Conservation (phyloP, 73 alveolate species). For the Blepharisma japonicum region DNA sequence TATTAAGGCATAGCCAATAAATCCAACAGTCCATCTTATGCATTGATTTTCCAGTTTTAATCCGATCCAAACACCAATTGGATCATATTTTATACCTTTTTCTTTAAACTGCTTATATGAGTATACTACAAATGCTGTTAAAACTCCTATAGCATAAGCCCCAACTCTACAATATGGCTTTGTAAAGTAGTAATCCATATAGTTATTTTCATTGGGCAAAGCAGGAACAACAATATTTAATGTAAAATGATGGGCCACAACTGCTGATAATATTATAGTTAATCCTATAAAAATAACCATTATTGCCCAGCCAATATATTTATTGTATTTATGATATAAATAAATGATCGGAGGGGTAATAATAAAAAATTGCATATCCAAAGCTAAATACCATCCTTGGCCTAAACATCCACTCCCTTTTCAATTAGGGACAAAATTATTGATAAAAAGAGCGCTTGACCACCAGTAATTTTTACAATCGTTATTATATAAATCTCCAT, state of each 20-base stretch:
- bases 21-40: neutral
- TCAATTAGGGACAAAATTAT: constrained; percentile 32
- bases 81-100: neutral
- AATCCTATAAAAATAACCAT: neutral
- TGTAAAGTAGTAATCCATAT: constrained; percentile 21
- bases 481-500: neutral
- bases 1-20: neutral
- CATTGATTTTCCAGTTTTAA: neutral
- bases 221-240: neutral
- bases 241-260: neutral
- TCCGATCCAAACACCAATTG: neutral
- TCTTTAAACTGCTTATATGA: neutral
- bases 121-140: constrained; percentile 13
- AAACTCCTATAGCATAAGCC: constrained; percentile 36
- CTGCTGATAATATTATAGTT: neutral
- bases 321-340: neutral
- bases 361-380: constrained; percentile 41
- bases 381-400: constrained; percentile 43
- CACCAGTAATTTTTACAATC: constrained; percentile 39
- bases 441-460: constrained; percentile 36
- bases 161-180: constrained; percentile 50
- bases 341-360: constrained; percentile 31
- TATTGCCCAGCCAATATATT: neutral
- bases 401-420: constrained; percentile 28
- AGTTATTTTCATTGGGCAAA: neutral